Base-by-base conservation (phyloP, 202 grass and related monocot species). In the Cymbopogon flexuosus region DNA sequence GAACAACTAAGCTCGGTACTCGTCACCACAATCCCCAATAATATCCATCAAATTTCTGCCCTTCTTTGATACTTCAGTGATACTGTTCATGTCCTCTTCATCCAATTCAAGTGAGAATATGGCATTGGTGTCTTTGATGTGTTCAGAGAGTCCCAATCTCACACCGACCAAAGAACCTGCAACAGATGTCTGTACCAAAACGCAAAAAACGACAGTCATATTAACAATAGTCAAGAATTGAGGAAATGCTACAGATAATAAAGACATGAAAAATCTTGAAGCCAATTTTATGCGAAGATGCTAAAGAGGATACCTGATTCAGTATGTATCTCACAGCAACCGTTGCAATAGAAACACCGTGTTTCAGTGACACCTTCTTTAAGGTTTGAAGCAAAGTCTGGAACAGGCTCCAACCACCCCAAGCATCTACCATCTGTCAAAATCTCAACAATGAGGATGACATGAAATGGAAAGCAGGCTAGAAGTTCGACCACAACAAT, bases 391-490 rank as follows among this genome's bases (percentile, higher is more conserved):
- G 95, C 88, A 98, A 88, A 74, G 78, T 79, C 82, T 94, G 92
- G 88, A 98, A 98, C 72, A 98, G 70, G 49, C 88, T 89, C 95
- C 92, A 98, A 57, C 95, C 95, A 59, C 95, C 95, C 92, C 95
- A 98, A 19, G 92, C 92, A 82, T 98, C 95, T 11, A 94, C 90
- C 95, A 98, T 98, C 95, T 98, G 77, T 77, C 49, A 70, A 12
- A 78, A 3, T 42, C 23, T 59, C 29, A 51, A 49, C 2, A 68
- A 76, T 82, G 21, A 93, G 69, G 10, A 68, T 27, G 1, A 2
- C 12, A 27, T 3, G 22, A 68, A 85, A 19, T 0, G 19, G 22
- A 42, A 78, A 82, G 41, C 22, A 36, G n/a, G 51, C 5, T 13
- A 54, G 24, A 23, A 15, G 12, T 52, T 62, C 10, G 63, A 40